Evolutionary conservation across 1,284 basidiomycete species (phyloP).

Genomic region (Rhodotorula sp.): DNA sequence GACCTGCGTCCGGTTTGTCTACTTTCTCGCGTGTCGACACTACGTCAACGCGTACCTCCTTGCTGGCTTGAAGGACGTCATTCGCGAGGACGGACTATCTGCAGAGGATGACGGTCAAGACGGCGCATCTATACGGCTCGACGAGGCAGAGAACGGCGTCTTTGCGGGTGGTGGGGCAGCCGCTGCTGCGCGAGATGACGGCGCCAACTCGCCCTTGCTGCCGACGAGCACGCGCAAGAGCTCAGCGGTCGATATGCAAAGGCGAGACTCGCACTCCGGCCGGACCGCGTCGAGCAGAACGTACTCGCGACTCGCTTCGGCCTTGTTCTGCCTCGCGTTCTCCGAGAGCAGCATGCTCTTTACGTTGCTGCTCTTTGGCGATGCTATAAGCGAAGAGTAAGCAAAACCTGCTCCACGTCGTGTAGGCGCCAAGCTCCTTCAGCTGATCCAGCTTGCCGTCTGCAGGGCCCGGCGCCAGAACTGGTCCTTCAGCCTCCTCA

Average conservation of each 20-base stretch:
- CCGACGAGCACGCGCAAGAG: background rate
- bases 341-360: slow-evolving; percentile 46
- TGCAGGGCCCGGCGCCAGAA: slow-evolving; percentile 44
- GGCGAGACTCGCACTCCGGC: background rate
- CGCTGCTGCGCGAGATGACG: background rate
- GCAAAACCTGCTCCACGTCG: background rate
- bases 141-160: slow-evolving; percentile 23
- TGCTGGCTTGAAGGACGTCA: slow-evolving; percentile 39
- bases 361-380: slow-evolving; percentile 46
- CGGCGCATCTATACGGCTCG: slow-evolving; percentile 17
- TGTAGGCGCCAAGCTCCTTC: background rate
- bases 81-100: slow-evolving; percentile 34
- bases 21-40: slow-evolving; percentile 42
- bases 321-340: slow-evolving; percentile 46
- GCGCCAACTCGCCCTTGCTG: background rate
- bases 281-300: background rate
- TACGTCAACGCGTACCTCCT: slow-evolving; percentile 43
- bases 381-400: slow-evolving; percentile 38
- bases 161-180: slow-evolving; percentile 13
- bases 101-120: slow-evolving; percentile 14
- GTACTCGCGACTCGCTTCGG: slow-evolving; percentile 36
- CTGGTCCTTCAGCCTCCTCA: slow-evolving; percentile 45
- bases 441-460: background rate
- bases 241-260: background rate
- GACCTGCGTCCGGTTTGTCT: slow-evolving; percentile 35